Percentiles rank a stretch among this genome's conserved stretches.
phyloP scores from a whole-genome alignment of 2,329 filamentous ascomycete genomes.

The Arthrinium puccinioides region DNA sequence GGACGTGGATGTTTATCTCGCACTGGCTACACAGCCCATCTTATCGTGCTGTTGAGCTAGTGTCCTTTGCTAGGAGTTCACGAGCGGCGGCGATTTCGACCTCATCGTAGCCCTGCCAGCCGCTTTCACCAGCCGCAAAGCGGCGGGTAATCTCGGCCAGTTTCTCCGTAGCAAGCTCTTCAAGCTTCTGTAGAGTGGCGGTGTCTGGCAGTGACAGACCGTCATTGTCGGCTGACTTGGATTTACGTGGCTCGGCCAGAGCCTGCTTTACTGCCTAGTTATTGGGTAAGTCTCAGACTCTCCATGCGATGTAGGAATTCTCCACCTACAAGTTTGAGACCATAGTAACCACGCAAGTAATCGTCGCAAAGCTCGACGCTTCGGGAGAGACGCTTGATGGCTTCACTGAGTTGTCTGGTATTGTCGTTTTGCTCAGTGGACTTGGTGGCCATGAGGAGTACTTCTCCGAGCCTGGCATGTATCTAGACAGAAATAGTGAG shows the following conservation, averaged over 20 bases:
- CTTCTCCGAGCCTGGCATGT: slow-evolving; percentile 79
- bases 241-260: slow-evolving; percentile 35
- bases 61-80: slow-evolving; percentile 54
- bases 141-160: slow-evolving; percentile 69
- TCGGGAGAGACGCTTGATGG: slow-evolving; percentile 78
- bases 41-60: slow-evolving; percentile 22
- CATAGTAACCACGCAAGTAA: slow-evolving; percentile 89
- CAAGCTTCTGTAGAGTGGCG: slow-evolving; percentile 58
- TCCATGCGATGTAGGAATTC: background rate
- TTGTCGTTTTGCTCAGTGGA: slow-evolving; percentile 30
- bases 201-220: slow-evolving; percentile 47
- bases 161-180: slow-evolving; percentile 66
- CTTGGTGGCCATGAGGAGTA: slow-evolving; percentile 64
- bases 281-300: slow-evolving; percentile 17
- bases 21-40: background rate
- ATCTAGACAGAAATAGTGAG: slow-evolving; percentile 47
- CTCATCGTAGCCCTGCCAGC: slow-evolving; percentile 67
- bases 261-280: slow-evolving; percentile 42
- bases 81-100: slow-evolving; percentile 66
- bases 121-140: slow-evolving; percentile 49
- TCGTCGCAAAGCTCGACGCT: slow-evolving; percentile 91
- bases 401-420: slow-evolving; percentile 56
- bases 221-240: slow-evolving; percentile 40
- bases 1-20: background rate
- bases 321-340: slow-evolving; percentile 65